Base-by-base conservation (phyloP, 2,329 filamentous ascomycete species). In the Teratosphaeria destructans region DNA sequence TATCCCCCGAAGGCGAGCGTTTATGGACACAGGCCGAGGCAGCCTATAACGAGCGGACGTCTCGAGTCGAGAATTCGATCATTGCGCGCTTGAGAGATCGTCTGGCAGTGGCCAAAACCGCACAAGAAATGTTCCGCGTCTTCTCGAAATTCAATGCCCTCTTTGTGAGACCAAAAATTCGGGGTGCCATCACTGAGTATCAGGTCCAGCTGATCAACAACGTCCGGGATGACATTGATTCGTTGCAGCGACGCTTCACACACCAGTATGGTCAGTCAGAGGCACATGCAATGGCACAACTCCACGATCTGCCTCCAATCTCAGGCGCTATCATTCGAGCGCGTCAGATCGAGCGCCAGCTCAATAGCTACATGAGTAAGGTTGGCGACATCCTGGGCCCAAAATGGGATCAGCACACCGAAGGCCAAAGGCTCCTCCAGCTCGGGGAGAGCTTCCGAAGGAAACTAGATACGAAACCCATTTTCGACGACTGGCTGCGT, bases 101-200 rank as follows among this genome's bases (percentile, higher is more conserved):
- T 60, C 82, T 99, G 59, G 94, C 92, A 14, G 96, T 91, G 6
- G 93, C 94, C 12, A 96, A 95, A 80, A 96, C 91, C 63, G 94
- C 94, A 49, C 97, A 95, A 71, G 95, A 99, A 76, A 99, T 99
- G 94, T 99, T 99, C 74, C 89, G 95, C 58, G 94, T 99, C 62
- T 99, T 99, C 74, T 97, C 94, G 57, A 97, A 97, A 73, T 99
- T 99, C 82, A 99, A 99, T 72, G 94, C 94, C 1, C 85, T 99
- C 34, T 95, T 99, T 67, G 93, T 99, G 59, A 86, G 94, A 61
- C 94, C 94, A n/a, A 99, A 99, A 81, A 97, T 99, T 76, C 87
- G 94, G 65, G 92, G 95, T 66, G 95, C 94, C 59, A 99, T 99
- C 70, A 89, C 91, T 52, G 93, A 99, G 76, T 99, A 99, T 72